Evolutionary conservation across 2,329 filamentous ascomycete species (phyloP).

Genomic region (Mycosphaerella sp.): DNA sequence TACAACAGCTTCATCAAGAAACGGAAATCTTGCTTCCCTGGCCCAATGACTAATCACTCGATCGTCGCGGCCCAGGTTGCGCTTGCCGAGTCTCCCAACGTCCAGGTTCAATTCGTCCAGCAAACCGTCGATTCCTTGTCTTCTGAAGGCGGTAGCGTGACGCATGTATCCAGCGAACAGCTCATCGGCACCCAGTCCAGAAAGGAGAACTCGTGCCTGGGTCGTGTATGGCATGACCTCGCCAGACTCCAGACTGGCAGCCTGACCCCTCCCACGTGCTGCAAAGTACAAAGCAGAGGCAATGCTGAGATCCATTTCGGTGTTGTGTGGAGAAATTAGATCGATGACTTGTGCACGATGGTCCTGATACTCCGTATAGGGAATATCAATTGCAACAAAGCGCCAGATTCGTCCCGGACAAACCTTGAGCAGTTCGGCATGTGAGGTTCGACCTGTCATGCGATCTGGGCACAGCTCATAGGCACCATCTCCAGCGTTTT

Average conservation of each 20-base stretch:
- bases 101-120: conserved; percentile 80
- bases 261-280: conserved; percentile 57
- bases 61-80: conserved; percentile 94
- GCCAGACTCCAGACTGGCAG: not conserved
- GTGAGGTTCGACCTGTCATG: conserved; percentile 73
- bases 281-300: conserved; percentile 93
- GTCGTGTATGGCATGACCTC: conserved; percentile 52
- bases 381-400: conserved; percentile 80
- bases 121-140: conserved; percentile 63
- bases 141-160: conserved; percentile 69
- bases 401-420: conserved; percentile 71
- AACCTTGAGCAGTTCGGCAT: conserved; percentile 62
- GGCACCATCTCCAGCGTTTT: conserved; percentile 34
- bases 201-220: conserved; percentile 74
- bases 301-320: conserved; percentile 98
- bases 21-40: conserved; percentile 84
- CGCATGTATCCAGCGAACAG: conserved; percentile 90
- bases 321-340: conserved; percentile 88
- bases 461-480: conserved; percentile 89
- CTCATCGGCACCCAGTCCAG: conserved; percentile 91
- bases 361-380: conserved; percentile 65
- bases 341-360: conserved; percentile 65
- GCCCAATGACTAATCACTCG: conserved; percentile 85
- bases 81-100: conserved; percentile 75
- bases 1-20: conserved; percentile 81